Percentiles rank a stretch among this genome's conserved stretches.
Evolutionary conservation across 768 basidiomycete genomes (phyloP).

Genomic region (Trametes coccinea): DNA sequence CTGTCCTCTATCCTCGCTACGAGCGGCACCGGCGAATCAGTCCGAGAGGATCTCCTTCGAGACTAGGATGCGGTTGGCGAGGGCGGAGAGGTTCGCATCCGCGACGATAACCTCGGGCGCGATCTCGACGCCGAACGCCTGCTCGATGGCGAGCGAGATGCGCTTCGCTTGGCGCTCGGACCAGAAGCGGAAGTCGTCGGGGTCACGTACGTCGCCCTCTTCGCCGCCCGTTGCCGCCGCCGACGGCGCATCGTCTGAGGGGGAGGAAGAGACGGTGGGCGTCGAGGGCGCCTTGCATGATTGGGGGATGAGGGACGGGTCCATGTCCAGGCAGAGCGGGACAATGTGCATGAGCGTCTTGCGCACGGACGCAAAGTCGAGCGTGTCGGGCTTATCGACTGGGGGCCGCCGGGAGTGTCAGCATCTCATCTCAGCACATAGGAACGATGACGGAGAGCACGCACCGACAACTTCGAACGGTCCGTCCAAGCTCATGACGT

Average conservation of each 20-base stretch:
- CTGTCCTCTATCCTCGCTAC: too few relatives aligned
- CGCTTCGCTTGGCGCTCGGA: slow-evolving; percentile 86
- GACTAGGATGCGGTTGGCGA: slow-evolving; percentile 82
- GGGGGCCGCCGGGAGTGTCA: slow-evolving; percentile 7
- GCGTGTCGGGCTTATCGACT: slow-evolving; percentile 70
- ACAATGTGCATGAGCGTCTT: slow-evolving; percentile 73
- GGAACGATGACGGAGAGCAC: slow-evolving; percentile 27
- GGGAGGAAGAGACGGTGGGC: not conserved
- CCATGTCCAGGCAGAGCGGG: slow-evolving; percentile 82
- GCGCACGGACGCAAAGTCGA: slow-evolving; percentile 68
- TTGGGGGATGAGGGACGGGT: slow-evolving; percentile 76
- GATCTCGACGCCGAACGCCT: slow-evolving; percentile 87
- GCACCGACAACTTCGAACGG: slow-evolving; percentile 88
- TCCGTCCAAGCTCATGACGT: slow-evolving; percentile 84
- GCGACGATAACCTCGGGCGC: slow-evolving; percentile 89
- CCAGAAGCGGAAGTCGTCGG: slow-evolving; percentile 96
- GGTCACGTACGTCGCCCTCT: slow-evolving; percentile 59
- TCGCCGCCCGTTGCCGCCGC: slow-evolving; percentile 19
- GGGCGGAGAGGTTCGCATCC: slow-evolving; percentile 85
- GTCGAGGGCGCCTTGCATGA: slow-evolving; percentile 47
- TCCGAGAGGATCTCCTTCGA: slow-evolving; percentile 44
- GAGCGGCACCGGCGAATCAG: not conserved
- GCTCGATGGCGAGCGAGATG: slow-evolving; percentile 76
- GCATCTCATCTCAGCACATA: not conserved
- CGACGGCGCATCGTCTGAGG: slow-evolving; percentile 15